These are phyloP conservation scores for Podospora pseudocomata DNA, from an alignment of 495 filamentous ascomycete genomes.

Conservation along the genomic window DNA sequence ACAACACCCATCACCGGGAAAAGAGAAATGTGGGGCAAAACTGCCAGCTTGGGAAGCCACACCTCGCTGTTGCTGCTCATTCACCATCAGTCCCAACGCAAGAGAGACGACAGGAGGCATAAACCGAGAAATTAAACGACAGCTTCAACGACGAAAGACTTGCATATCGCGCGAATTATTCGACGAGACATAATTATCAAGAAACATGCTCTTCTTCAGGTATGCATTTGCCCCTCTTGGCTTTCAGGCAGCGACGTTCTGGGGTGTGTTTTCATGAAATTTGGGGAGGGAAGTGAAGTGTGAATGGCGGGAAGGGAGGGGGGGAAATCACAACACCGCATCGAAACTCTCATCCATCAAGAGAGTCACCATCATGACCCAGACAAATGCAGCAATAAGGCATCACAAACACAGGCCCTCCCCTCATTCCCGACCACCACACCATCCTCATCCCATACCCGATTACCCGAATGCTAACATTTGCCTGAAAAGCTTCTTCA, in stretches of 20 bases:
- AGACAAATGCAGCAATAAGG: neutral
- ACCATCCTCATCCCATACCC: neutral
- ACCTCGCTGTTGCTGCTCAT: neutral
- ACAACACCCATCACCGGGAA: neutral
- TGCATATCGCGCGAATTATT: neutral
- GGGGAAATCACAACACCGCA: neutral
- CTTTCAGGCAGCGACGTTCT: neutral
- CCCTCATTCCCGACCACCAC: neutral
- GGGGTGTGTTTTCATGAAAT: neutral
- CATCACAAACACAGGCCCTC: neutral
- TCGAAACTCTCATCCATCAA: neutral
- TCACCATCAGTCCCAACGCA: neutral
- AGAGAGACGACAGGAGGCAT: neutral
- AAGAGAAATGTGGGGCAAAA: neutral
- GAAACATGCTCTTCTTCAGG: conserved; percentile 59
- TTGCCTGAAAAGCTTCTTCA: conserved; percentile 76
- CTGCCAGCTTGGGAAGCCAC: neutral
- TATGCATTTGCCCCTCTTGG: conserved; percentile 23
- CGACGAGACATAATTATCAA: neutral
- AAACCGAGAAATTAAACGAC: neutral
- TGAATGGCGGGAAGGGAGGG: neutral
- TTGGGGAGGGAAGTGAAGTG: neutral
- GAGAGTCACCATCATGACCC: neutral
- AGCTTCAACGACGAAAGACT: neutral
- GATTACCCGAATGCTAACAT: neutral